Evolutionary conservation across 345 rosid species (phyloP).

Genomic region (Isatis tinctoria): DNA sequence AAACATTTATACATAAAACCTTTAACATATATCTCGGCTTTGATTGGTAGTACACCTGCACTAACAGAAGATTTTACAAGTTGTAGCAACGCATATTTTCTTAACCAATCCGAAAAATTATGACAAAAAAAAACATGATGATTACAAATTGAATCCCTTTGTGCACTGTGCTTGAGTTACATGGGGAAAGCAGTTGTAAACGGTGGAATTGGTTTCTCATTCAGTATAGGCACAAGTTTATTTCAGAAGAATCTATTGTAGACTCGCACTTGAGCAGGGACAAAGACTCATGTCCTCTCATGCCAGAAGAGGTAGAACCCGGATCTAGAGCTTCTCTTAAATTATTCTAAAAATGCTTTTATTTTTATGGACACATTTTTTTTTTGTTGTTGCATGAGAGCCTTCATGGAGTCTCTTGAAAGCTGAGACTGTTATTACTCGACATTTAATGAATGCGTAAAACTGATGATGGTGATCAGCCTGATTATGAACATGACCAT

Average conservation of each 20-base stretch:
- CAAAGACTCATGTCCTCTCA: constrained; percentile 88
- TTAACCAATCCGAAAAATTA: no score
- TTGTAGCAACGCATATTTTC: no score
- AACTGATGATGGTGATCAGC: constrained; percentile 43
- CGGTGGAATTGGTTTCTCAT: no score
- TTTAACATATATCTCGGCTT: no score
- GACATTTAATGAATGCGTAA: constrained; percentile 7
- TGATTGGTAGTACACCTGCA: no score
- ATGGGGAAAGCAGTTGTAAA: no score
- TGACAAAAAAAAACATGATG: no score
- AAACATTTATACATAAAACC: no score
- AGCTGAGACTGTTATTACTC: constrained; percentile 44
- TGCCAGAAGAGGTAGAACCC: constrained; percentile 87
- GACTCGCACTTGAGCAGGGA: constrained; percentile 70
- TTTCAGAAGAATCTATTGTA: constrained; percentile 52
- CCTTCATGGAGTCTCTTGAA: constrained; percentile 7
- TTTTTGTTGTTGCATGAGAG: neutral
- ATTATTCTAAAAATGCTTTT: neutral
- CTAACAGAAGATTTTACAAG: no score
- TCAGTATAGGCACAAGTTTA: constrained; percentile 69
- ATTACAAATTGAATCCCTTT: no score
- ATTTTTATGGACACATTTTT: neutral
- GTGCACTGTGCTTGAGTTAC: no score
- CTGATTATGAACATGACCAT: constrained; percentile 54
- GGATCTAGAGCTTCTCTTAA: neutral